phyloP scores from a whole-genome alignment of 2,329 filamentous ascomycete genomes.

The Nemania diffusa region DNA sequence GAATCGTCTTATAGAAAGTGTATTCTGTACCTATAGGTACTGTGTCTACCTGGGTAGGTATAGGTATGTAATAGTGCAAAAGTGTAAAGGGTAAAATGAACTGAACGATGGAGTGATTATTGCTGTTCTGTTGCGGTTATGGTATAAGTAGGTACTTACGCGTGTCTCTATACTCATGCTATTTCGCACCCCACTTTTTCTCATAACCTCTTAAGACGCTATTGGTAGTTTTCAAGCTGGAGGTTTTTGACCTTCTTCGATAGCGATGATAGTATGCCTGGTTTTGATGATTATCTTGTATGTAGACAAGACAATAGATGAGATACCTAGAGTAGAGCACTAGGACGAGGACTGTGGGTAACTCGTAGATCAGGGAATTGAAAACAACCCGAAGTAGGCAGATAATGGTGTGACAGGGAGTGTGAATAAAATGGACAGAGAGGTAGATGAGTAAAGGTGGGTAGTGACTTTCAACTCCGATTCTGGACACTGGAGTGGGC shows the following conservation, averaged over 20 bases:
- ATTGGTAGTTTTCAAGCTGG: constrained; percentile 10
- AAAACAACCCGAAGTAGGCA: constrained; percentile 16
- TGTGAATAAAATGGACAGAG: not conserved
- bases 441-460: not conserved
- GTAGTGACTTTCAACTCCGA: constrained; percentile 9
- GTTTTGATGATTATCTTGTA: not conserved
- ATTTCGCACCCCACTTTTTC: constrained; percentile 19
- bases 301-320: not conserved
- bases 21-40: constrained; percentile 13
- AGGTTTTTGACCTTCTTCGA: not conserved
- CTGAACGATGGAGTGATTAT: constrained; percentile 4
- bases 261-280: not conserved
- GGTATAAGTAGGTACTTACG: not conserved
- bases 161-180: not conserved
- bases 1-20: not conserved
- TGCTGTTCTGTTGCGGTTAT: constrained; percentile 8
- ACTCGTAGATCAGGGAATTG: not conserved
- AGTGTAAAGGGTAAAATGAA: constrained; percentile 15
- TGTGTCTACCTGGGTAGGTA: not conserved
- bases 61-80: too few species aligned
- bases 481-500: constrained; percentile 4
- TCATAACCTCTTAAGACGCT: not conserved
- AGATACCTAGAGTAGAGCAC: not conserved
- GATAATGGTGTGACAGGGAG: constrained; percentile 5
- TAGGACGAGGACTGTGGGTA: not conserved